Conservation (phyloP, 805 yeast species). For the Metschnikowia anglica region DNA sequence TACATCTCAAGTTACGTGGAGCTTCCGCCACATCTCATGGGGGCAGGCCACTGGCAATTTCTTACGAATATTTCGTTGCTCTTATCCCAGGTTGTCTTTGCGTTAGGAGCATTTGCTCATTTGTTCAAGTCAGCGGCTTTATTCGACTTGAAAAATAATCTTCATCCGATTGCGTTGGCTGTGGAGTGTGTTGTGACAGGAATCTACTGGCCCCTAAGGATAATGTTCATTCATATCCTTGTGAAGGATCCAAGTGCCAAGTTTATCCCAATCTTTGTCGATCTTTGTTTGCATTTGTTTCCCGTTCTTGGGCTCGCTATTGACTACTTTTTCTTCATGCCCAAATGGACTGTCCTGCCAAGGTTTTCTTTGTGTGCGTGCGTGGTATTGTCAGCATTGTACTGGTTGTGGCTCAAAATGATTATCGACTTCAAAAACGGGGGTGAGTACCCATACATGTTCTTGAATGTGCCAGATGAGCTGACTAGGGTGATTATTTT, state of each 20-base stretch:
- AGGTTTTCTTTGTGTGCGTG: constrained; percentile 42
- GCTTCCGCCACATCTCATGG: constrained; percentile 49
- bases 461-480: constrained; percentile 52
- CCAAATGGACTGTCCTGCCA: constrained; percentile 37
- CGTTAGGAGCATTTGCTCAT: constrained; percentile 40
- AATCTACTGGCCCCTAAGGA: constrained; percentile 68
- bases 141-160: constrained; percentile 36
- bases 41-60: constrained; percentile 72
- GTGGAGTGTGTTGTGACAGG: constrained; percentile 60
- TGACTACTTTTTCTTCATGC: constrained; percentile 57
- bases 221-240: constrained; percentile 52
- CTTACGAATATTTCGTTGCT: constrained; percentile 63
- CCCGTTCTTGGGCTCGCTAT: constrained; percentile 53
- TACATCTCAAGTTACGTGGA: constrained; percentile 20
- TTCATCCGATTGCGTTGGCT: constrained; percentile 56
- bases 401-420: constrained; percentile 52
- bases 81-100: constrained; percentile 45
- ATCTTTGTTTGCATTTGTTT: constrained; percentile 57
- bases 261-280: constrained; percentile 50
- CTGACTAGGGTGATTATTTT: constrained; percentile 49
- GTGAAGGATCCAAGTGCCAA: constrained; percentile 33
- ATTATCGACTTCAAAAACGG: constrained; percentile 48
- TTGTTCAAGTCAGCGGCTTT: constrained; percentile 23
- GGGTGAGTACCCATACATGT: constrained; percentile 65
- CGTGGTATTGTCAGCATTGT: constrained; percentile 40